Evolutionary conservation across 805 yeast species (phyloP).

Genomic region (Candida boleticola): DNA sequence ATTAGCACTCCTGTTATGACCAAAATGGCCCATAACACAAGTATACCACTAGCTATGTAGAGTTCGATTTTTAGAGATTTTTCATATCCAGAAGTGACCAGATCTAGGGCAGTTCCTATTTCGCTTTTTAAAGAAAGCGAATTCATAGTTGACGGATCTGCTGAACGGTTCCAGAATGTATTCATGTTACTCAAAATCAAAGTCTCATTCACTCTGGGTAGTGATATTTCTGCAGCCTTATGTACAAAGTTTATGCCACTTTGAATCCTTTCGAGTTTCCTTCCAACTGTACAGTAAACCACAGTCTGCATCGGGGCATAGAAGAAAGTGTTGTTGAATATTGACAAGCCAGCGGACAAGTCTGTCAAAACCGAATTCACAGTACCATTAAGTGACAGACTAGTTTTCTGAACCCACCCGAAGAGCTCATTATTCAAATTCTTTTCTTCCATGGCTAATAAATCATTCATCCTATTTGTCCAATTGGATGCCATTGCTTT

Average conservation of each 20-base stretch:
- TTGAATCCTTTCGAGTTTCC: conserved; percentile 64
- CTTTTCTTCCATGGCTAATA: conserved; percentile 47
- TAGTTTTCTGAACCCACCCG: conserved; percentile 60
- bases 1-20: background rate
- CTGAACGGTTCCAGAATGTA: background rate
- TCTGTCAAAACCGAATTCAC: conserved; percentile 30
- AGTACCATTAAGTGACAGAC: conserved; percentile 55
- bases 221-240: conserved; percentile 52
- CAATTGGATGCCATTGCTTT: conserved; percentile 3
- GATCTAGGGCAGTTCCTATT: conserved; percentile 17
- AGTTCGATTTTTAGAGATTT: conserved; percentile 44
- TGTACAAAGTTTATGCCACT: conserved; percentile 79
- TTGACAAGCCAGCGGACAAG: background rate
- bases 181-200: conserved; percentile 6
- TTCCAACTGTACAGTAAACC: conserved; percentile 76
- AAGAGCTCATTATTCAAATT: conserved; percentile 62
- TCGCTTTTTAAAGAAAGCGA: background rate
- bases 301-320: conserved; percentile 64
- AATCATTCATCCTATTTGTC: conserved; percentile 46
- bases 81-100: conserved; percentile 30
- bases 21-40: background rate
- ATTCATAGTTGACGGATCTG: conserved; percentile 1
- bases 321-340: conserved; percentile 42
- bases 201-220: conserved; percentile 49
- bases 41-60: conserved; percentile 9